phyloP scores from a whole-genome alignment of 306 rosid species.

The Trichosanthes cucumerina region DNA sequence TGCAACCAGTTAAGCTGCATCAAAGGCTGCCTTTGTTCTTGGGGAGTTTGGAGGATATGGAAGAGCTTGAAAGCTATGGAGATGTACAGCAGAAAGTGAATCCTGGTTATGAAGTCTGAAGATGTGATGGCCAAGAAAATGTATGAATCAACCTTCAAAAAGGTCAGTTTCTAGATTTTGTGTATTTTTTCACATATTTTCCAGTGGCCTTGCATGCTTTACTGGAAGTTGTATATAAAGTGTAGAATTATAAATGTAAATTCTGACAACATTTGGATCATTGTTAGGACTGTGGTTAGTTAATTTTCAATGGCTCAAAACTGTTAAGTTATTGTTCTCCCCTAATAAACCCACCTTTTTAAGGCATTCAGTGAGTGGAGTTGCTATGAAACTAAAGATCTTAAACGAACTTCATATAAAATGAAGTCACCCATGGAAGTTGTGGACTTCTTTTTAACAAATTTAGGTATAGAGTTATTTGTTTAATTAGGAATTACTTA shows the following conservation, averaged over 20 bases:
- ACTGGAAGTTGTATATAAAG: not conserved
- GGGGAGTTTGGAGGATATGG: constrained; percentile 86
- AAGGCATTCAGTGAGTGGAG: too few species aligned
- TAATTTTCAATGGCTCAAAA: too few species aligned
- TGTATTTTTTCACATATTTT: not conserved
- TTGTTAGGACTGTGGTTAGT: not conserved
- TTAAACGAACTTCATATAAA: too few species aligned
- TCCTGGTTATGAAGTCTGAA: constrained; percentile 89
- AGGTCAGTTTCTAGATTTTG: not conserved
- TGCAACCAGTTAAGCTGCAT: constrained; percentile 79
- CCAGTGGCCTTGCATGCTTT: not conserved
- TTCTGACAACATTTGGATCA: not conserved
- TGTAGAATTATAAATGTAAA: not conserved
- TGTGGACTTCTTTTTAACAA: too few species aligned
- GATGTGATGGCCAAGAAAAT: not conserved
- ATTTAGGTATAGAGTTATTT: too few species aligned
- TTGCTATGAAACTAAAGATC: too few species aligned
- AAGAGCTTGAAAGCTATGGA: constrained; percentile 86
- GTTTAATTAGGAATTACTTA: too few species aligned
- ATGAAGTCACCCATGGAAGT: too few species aligned
- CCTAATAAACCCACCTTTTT: too few species aligned
- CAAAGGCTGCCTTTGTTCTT: constrained; percentile 87
- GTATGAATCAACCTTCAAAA: not conserved
- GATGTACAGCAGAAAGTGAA: constrained; percentile 87
- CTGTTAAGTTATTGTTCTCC: too few species aligned